Base-by-base conservation (phyloP, 1,139 yeast species). In the Suhomyces choctaworum region DNA sequence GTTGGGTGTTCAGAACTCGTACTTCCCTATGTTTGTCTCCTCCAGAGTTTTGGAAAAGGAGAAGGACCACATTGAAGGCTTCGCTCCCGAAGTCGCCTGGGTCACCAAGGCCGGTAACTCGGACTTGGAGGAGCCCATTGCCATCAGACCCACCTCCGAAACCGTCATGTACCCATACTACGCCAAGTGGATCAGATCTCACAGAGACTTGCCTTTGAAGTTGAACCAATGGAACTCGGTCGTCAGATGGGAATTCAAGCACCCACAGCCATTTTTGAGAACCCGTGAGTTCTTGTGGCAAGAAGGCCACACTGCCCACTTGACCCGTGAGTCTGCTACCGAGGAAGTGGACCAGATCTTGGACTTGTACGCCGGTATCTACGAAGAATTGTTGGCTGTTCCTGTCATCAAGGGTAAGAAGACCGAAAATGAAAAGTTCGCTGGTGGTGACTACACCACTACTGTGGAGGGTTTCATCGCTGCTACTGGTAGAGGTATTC, bases 11-110 rank as follows among this genome's bases (percentile, higher is more conserved):
- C 81, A 83, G 55, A 92, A 92, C 66, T 83, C 97, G 17, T 92
- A 92, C 62, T 94, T 94, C 84, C 99, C 99, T 48, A 87, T 94
- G 96, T 94, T 94, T 58, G 98, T 94, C 31, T 89, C 97, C 8
- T 75, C 88, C 35, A 78, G 80, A 51, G 98, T 92, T 22, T 74
- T 94, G 55, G 97, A 92, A 66, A 88, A 84, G 70, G 99, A 94
- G 72, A 94, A 94, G 70, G 99, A 94, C 62, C 99, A 94, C 61
- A 82, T 94, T 54, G 98, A 94, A 66, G 99, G 99, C 25, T 94
- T 94, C 63, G 98, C 99, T 32, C 98, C 99, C 20, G 99, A 94
- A 68, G 99, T 94, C 39, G 99, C 99, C 16, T 94, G 99, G 99
- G 98, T 94, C 48, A 94, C 99, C 42, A 80, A 74, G 56, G 99